A percentile compares a stretch with the other conserved stretches of the same genome.
These are phyloP conservation scores for Mycena pura DNA, from an alignment of 768 basidiomycete genomes.

Conservation along the genomic window DNA sequence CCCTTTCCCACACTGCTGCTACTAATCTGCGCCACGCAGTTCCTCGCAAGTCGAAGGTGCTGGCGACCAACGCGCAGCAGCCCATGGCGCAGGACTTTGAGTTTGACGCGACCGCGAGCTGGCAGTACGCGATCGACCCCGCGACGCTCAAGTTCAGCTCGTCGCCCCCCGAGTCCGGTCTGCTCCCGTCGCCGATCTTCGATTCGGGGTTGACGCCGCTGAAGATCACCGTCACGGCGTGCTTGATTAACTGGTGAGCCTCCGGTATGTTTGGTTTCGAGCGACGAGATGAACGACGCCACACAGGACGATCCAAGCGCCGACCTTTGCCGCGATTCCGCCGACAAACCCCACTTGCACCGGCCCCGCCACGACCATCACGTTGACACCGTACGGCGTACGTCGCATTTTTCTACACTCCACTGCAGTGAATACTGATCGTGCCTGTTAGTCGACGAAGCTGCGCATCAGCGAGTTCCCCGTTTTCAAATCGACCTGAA, in stretches of 20 bases:
- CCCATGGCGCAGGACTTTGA: slow-evolving; percentile 55
- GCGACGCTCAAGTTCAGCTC: slow-evolving; percentile 33
- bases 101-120: slow-evolving; percentile 53
- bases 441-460: slow-evolving; percentile 10
- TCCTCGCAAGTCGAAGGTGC: slow-evolving; percentile 40
- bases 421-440: too few relatives aligned
- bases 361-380: slow-evolving; percentile 36
- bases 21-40: too few relatives aligned
- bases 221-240: slow-evolving; percentile 42
- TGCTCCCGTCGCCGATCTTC: slow-evolving; percentile 39
- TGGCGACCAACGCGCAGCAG: slow-evolving; percentile 50
- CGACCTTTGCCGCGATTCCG: slow-evolving; percentile 43
- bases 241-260: slow-evolving; percentile 43
- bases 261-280: too few relatives aligned
- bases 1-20: too few relatives aligned
- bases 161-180: slow-evolving; percentile 28
- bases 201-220: slow-evolving; percentile 43
- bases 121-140: slow-evolving; percentile 65
- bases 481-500: slow-evolving; percentile 14
- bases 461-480: slow-evolving; percentile 27
- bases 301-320: slow-evolving; percentile 38
- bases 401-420: background rate
- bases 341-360: slow-evolving; percentile 31
- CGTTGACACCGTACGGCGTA: slow-evolving; percentile 42
- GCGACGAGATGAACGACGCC: too few relatives aligned